Evolutionary conservation across 805 yeast species (phyloP).

Genomic region (Nakazawaea wyomingensis): DNA sequence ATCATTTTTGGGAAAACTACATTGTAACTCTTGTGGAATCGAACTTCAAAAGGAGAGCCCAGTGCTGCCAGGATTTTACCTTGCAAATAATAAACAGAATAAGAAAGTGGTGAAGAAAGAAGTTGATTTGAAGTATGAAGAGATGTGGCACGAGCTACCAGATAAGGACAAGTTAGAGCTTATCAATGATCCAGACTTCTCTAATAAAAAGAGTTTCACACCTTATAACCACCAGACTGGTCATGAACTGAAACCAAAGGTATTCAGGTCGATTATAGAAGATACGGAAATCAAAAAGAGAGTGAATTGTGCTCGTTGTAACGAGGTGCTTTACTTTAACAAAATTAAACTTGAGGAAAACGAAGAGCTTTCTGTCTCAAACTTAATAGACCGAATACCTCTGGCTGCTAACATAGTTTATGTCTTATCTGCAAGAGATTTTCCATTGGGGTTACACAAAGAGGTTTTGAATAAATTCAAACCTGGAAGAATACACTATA

Average conservation of each 20-base stretch:
- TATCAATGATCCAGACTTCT: slow-evolving; percentile 16
- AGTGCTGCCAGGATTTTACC: slow-evolving; percentile 39
- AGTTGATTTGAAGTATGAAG: slow-evolving; percentile 13
- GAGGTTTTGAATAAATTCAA: slow-evolving; percentile 27
- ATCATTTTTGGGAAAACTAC: not conserved
- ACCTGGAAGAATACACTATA: slow-evolving; percentile 31
- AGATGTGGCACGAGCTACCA: slow-evolving; percentile 15
- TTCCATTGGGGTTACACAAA: slow-evolving; percentile 55
- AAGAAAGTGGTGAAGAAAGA: not conserved
- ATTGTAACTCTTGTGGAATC: slow-evolving; percentile 58
- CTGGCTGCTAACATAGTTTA: slow-evolving; percentile 44
- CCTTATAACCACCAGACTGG: slow-evolving; percentile 5
- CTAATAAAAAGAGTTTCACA: slow-evolving; percentile 4
- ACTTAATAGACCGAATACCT: slow-evolving; percentile 35
- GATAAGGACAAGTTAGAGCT: slow-evolving; percentile 26
- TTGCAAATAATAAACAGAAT: too few species aligned
- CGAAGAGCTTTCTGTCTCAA: slow-evolving; percentile 23
- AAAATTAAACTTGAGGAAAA: slow-evolving; percentile 31
- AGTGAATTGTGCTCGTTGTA: slow-evolving; percentile 50
- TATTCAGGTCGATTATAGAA: slow-evolving; percentile 3
- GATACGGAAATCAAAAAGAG: slow-evolving; percentile 10
- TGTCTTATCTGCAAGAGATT: slow-evolving; percentile 63
- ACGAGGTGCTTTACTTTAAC: slow-evolving; percentile 43
- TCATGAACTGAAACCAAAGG: slow-evolving; percentile 8
- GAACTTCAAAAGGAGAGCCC: slow-evolving; percentile 37